Conservation (phyloP, 2,329 filamentous ascomycete genomes). For the Arthrinium phaeospermum region DNA sequence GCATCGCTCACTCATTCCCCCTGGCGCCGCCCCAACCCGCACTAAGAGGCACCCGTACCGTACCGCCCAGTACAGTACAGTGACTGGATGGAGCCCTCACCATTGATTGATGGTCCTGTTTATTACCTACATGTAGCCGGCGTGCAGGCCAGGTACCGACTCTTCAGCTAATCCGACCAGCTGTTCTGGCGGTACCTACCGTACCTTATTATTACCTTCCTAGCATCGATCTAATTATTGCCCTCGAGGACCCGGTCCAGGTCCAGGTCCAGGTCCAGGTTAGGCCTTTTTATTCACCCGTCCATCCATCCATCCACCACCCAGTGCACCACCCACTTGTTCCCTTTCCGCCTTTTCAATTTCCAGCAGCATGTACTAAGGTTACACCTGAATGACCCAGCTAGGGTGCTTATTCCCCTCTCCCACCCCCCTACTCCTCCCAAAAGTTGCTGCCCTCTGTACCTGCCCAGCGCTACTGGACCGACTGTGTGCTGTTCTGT, state of each 20-base stretch:
- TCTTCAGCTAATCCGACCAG: not conserved
- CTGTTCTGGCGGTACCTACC: slow-evolving; percentile 4
- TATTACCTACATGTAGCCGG: slow-evolving; percentile 11
- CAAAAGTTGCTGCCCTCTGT: slow-evolving; percentile 6
- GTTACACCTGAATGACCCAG: slow-evolving; percentile 9
- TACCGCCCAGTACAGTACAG: slow-evolving; percentile 3
- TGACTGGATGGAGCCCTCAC: slow-evolving; percentile 12
- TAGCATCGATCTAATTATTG: not conserved
- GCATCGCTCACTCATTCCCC: slow-evolving; percentile 6
- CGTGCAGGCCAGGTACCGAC: not conserved
- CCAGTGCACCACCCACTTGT: not conserved
- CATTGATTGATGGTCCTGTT: slow-evolving; percentile 18
- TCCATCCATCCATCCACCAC: not conserved
- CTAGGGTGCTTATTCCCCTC: slow-evolving; percentile 2
- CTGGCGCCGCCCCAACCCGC: slow-evolving; percentile 13
- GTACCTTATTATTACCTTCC: not conserved
- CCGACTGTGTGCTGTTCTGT: not conserved
- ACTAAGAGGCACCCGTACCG: slow-evolving; percentile 11
- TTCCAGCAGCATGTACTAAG: slow-evolving; percentile 10
- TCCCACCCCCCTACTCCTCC: not conserved
- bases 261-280: not conserved
- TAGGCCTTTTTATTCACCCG: not conserved
- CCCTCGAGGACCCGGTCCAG: not conserved
- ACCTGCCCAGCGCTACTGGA: not conserved
- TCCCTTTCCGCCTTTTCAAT: slow-evolving; percentile 3